Evolutionary conservation across 2,329 filamentous ascomycete genomes (phyloP), one percentile per base, ranked within the genome.

Genomic region (Metarhizium anisopliae): DNA sequence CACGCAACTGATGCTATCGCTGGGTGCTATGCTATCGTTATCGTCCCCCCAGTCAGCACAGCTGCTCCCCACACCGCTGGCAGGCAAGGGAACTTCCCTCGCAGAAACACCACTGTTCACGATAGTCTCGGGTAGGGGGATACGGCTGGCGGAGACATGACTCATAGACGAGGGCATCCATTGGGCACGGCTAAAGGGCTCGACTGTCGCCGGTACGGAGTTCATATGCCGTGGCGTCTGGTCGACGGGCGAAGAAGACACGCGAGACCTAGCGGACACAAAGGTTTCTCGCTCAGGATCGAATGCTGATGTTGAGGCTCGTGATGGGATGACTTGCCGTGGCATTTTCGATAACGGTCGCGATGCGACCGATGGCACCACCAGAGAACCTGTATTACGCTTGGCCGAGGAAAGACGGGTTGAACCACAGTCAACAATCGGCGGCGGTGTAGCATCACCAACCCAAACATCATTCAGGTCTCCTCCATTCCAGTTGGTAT

Each of bases 1-100:
- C n/a, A 84, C 74, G 60, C 79, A 81, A 64, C 81, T 84, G 55
- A 85, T 82, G 62, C 82, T 85, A 64, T 85, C 82, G 61, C 76
- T 79, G 2, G 82, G 82, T 47, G 76, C 80, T 40, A 85, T 70
- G 61, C 79, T 83, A 51, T 72, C 75, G 53, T 70, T 67, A 59
- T 82, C 79, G 43, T 78, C 75, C 10, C 78, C 74, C 66, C 72
- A 74, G 45, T 68, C 64, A 8, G 68, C 69, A 42, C 72, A 67
- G 52, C 73, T 74, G 56, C 70, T 73, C 11, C 75, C 74, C 4
- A 68, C 66, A 3, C 67, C 67, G 55, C 76, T 78, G 25, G 64
- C 62, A 1, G 77, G 74, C 29, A 76, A 64, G n/a, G 72, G 66
- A 16, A 74, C 63, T 25, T 72, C 60, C 30, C 68, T 68, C 10